These are phyloP conservation scores for Neurospora sp. DNA, from an alignment of 2,329 filamentous ascomycete genomes.

Conservation along the genomic window DNA sequence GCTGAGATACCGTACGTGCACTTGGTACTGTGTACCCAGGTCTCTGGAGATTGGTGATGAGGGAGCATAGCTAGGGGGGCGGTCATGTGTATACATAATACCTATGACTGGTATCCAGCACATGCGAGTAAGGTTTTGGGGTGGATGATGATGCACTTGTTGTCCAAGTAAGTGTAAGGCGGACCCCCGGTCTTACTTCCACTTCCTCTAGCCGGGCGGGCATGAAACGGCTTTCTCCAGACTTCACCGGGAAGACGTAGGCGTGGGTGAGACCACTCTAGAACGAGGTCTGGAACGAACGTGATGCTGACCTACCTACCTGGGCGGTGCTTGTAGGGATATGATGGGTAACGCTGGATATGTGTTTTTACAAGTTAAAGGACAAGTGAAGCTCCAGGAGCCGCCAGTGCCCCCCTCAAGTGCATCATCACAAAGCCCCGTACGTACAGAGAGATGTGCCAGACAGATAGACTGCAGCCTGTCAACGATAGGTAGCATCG, in stretches of 20 bases:
- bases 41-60: background rate
- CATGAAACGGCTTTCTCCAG: background rate
- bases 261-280: background rate
- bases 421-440: background rate
- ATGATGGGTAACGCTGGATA: background rate
- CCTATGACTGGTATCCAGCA: background rate
- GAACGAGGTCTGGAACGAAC: background rate
- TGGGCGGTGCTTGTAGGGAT: background rate
- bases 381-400: background rate
- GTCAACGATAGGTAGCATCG: background rate
- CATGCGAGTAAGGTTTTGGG: background rate
- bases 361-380: background rate
- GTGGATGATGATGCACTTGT: background rate
- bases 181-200: background rate
- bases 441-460: background rate
- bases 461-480: background rate
- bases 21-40: background rate
- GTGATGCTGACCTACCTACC: background rate
- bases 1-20: background rate
- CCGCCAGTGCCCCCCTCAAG: background rate
- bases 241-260: background rate
- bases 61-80: background rate
- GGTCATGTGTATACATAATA: background rate
- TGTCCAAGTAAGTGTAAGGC: background rate
- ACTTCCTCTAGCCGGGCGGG: background rate